phyloP scores from a whole-genome alignment of 768 basidiomycete species.

The Leccinum arenicola region DNA sequence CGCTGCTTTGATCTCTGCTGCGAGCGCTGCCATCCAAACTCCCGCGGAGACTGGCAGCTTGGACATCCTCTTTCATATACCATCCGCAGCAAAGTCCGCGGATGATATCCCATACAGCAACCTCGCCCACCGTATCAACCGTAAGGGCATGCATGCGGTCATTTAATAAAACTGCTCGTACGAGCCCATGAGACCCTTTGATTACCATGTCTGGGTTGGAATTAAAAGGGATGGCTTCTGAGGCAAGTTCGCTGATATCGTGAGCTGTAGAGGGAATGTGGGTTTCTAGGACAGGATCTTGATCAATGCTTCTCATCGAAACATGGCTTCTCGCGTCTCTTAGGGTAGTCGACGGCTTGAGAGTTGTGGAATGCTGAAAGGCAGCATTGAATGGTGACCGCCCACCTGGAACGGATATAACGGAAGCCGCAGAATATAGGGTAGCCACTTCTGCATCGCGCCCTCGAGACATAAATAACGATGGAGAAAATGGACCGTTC shows the following conservation, averaged over 20 bases:
- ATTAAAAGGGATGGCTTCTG: conserved; percentile 64
- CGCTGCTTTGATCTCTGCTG: conserved; percentile 32
- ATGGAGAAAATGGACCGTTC: conserved; percentile 54
- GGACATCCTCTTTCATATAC: conserved; percentile 65
- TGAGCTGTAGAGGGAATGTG: conserved; percentile 54
- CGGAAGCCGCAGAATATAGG: conserved; percentile 80
- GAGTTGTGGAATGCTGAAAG: conserved; percentile 29
- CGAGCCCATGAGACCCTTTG: conserved; percentile 74
- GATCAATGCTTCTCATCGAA: conserved; percentile 22
- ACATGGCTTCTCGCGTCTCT: conserved; percentile 17
- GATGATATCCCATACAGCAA: conserved; percentile 92
- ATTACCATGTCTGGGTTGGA: conserved; percentile 67
- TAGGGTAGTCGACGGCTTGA: conserved; percentile 26
- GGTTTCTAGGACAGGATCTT: conserved; percentile 36
- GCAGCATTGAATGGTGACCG: conserved; percentile 36
- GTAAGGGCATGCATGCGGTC: conserved; percentile 89
- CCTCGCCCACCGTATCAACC: conserved; percentile 83
- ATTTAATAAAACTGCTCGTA: conserved; percentile 79
- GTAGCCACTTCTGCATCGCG: conserved; percentile 81
- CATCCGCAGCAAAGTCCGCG: conserved; percentile 71
- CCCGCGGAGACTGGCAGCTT: conserved; percentile 48
- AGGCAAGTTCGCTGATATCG: conserved; percentile 76
- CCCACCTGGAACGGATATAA: conserved; percentile 62
- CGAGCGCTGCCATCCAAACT: conserved; percentile 40
- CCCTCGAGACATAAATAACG: conserved; percentile 32